Percentiles rank a stretch among this genome's conserved stretches.
These are phyloP conservation scores for Helminthosporium solani DNA, from an alignment of 2,329 filamentous ascomycete species.

Conservation along the genomic window DNA sequence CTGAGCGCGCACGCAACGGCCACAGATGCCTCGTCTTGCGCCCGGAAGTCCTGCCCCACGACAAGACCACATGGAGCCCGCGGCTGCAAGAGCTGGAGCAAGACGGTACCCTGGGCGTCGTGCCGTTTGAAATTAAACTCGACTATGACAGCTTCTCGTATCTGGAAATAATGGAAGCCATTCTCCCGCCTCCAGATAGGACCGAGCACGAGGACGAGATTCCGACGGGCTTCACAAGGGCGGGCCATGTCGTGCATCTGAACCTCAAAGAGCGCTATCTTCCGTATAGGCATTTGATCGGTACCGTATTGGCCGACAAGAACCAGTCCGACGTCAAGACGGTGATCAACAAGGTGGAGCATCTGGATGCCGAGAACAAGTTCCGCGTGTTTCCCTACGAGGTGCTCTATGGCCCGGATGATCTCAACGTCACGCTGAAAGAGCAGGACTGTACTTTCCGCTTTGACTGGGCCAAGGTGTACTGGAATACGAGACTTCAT, in stretches of 20 bases:
- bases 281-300: constrained; percentile 84
- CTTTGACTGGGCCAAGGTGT: constrained; percentile 95
- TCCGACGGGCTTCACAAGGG: constrained; percentile 81
- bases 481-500: constrained; percentile 94
- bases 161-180: constrained; percentile 76
- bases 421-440: constrained; percentile 78
- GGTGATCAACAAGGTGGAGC: constrained; percentile 93
- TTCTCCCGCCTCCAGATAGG: constrained; percentile 65
- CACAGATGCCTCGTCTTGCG: constrained; percentile 50
- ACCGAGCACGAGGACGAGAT: constrained; percentile 76
- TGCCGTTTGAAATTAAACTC: constrained; percentile 74
- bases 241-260: constrained; percentile 91
- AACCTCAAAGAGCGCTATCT: constrained; percentile 83
- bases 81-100: constrained; percentile 68
- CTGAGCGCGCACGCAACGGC: constrained; percentile 52
- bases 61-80: constrained; percentile 73
- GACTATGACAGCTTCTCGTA: constrained; percentile 88
- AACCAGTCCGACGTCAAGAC: constrained; percentile 72
- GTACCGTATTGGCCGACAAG: constrained; percentile 84
- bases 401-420: constrained; percentile 75
- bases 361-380: constrained; percentile 80
- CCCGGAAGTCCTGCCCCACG: constrained; percentile 47
- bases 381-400: constrained; percentile 95
- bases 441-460: constrained; percentile 84
- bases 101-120: constrained; percentile 65